Evolutionary conservation across 2,329 filamentous ascomycete species (phyloP).

Genomic region (Cytospora paraplurivora): DNA sequence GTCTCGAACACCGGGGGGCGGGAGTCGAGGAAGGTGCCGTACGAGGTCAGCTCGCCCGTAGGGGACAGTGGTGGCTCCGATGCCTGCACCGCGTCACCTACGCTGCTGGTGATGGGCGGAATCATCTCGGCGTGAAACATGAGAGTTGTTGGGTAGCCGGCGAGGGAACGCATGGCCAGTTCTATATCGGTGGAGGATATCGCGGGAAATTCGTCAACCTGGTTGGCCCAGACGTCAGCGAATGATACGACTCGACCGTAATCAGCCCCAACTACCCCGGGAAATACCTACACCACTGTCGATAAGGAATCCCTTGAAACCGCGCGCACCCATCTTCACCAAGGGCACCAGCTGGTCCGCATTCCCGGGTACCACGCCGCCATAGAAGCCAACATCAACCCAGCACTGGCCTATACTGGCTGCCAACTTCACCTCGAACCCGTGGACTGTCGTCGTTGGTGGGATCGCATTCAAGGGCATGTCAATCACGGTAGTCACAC

Average conservation of each 20-base stretch:
- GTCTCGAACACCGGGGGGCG: constrained; percentile 89
- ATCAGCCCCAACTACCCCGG: neutral
- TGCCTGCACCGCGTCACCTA: constrained; percentile 73
- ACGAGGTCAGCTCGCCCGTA: constrained; percentile 71
- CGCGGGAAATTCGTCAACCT: constrained; percentile 95
- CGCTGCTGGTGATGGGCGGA: constrained; percentile 78
- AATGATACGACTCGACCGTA: neutral
- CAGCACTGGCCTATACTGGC: constrained; percentile 88
- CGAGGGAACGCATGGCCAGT: constrained; percentile 78
- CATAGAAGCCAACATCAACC: constrained; percentile 99
- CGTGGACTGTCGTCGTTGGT: constrained; percentile 85
- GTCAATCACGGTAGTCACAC: constrained; percentile 94
- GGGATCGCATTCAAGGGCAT: constrained; percentile 98
- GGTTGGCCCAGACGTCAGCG: constrained; percentile 26
- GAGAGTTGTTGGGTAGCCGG: constrained; percentile 80
- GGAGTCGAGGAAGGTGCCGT: constrained; percentile 89
- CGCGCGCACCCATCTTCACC: constrained; percentile 82
- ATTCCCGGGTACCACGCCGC: constrained; percentile 91
- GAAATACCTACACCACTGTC: constrained; percentile 80
- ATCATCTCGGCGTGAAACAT: constrained; percentile 99
- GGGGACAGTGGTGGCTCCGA: constrained; percentile 71
- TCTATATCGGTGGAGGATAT: constrained; percentile 79
- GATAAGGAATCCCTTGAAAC: constrained; percentile 97
- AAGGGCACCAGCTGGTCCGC: constrained; percentile 75
- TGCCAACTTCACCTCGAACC: constrained; percentile 80